Evolutionary conservation across 2,329 filamentous ascomycete species (phyloP), one percentile per base, ranked within the genome.

Genomic region (Exutisphaerella laricina): DNA sequence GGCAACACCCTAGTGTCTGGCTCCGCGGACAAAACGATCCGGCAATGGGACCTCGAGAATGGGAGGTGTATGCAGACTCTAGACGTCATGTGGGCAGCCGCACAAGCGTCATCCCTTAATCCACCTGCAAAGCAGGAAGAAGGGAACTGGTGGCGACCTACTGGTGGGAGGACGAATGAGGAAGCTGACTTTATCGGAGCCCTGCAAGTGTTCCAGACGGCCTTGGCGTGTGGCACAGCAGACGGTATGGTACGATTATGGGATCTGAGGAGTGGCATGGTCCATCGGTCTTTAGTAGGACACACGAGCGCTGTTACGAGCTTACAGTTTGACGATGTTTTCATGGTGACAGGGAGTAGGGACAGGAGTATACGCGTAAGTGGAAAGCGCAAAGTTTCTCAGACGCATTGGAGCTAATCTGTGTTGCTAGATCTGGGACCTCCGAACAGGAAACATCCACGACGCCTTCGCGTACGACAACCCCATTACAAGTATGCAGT

Each of bases 371-470:
- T 98, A 63, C 76, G 92, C 69, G 90, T 97, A 75, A 77, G 88
- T 75, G 13, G 8, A 17, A n/a, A n/a, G n/a, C n/a, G n/a, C n/a
- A n/a, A n/a, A n/a, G n/a, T n/a, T n/a, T n/a, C n/a, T n/a, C n/a
- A n/a, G n/a, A n/a, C n/a, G n/a, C n/a, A n/a, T n/a, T n/a, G n/a
- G n/a, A n/a, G n/a, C n/a, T n/a, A n/a, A n/a, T n/a, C n/a, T n/a
- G n/a, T n/a, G n/a, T n/a, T n/a, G n/a, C n/a, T 60, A 97, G 89
- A 97, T 98, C 62, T 98, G 92, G 92, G 92, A 98, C 67, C 83
- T 98, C 43, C 85, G 92, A 41, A 97, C 88, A 9, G 92, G 92
- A 33, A 89, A 88, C 23, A 96, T 98, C 56, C 85, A 85, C 64
- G 92, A 98, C 64, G 92, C 90, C 13, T 98, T 89, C 65, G 92